Base-by-base conservation (phyloP, 2,329 filamentous ascomycete species). In the Zymoseptoria pseudotritici region DNA sequence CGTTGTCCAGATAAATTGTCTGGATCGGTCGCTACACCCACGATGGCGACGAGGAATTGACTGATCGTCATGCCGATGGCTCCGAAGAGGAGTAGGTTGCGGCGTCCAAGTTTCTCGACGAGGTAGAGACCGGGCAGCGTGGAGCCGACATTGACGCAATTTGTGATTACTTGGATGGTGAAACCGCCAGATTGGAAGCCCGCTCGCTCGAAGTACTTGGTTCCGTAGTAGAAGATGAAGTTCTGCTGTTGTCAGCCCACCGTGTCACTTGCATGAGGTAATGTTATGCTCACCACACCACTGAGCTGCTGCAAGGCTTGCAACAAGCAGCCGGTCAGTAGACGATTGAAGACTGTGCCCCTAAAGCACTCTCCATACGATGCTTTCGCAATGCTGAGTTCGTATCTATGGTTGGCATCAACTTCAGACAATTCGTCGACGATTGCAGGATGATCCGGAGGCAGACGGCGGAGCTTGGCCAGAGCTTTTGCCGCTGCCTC, bases 401-500 rank as follows among this genome's bases (percentile, higher is more conserved):
- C 91, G 72, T 93, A 91, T 76, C 89, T 88, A 76, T 93, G 84
- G 80, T 95, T 96, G 77, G 90, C 91, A 59, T 92, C 82, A 64
- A 96, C 90, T 77, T 96, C 91, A 21, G 86, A 83, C 21, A 95
- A 80, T 77, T 96, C 91, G 63, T 84, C 79, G 13, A 69, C 60
- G 5, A 74, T 24, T 1, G 69, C 76, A 84, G 84, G 77, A 91
- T 88, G 75, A 82, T 89, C 85, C 58, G 77, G n/a, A 13, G 64
- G 60, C 76, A 95, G 87, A 62, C 88, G 88, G 71, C 91, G 89
- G 31, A 96, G 83, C 59, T 81, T 83, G 56, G 84, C 13, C 11
- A 73, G 67, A 13, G 71, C 63, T 20, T 65, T 64, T 49, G 55
- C 62, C 24, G 62, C 60, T 42, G 65, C 55, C 53, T 73, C 70